Conservation (phyloP, 768 basidiomycete genomes). For the Panus rudis region DNA sequence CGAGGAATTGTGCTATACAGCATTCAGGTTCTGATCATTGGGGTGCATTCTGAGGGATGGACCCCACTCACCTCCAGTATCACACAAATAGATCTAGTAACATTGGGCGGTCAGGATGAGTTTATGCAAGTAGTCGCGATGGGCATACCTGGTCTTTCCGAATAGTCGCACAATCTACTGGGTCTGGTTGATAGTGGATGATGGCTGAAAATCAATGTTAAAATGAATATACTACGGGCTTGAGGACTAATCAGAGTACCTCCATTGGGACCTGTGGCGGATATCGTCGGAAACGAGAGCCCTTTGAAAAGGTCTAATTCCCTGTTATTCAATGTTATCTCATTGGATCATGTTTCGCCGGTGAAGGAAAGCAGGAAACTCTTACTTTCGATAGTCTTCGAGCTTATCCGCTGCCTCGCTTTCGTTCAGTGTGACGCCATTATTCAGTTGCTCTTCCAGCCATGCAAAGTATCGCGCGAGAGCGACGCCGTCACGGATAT, state of each 20-base stretch:
- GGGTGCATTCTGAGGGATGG: not conserved
- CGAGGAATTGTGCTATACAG: conserved; percentile 67
- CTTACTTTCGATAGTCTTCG: conserved; percentile 76
- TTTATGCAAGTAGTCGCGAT: not conserved
- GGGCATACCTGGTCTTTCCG: conserved; percentile 60
- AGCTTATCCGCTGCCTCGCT: conserved; percentile 74
- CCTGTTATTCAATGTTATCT: conserved; percentile 29
- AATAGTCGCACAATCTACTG: conserved; percentile 65
- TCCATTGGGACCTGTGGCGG: conserved; percentile 86
- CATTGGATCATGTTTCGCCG: not conserved
- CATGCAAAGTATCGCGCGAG: conserved; percentile 88
- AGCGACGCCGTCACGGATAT: conserved; percentile 87
- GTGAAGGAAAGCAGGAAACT: conserved; percentile 10
- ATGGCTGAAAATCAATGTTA: conserved; percentile 46
- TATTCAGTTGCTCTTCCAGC: conserved; percentile 78
- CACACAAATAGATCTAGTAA: conserved; percentile 62
- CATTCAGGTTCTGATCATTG: not conserved
- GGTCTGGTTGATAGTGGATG: conserved; percentile 88
- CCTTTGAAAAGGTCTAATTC: conserved; percentile 78
- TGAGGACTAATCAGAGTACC: too few species aligned
- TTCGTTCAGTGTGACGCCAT: conserved; percentile 62
- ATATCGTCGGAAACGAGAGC: conserved; percentile 88
- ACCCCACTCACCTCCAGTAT: conserved; percentile 72
- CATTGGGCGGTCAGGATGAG: not conserved
- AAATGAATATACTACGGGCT: not conserved